Percentiles rank a stretch among this genome's conserved stretches.
Conservation (phyloP, 164 flowering plant genomes). For the Dillenia turbinata region DNA sequence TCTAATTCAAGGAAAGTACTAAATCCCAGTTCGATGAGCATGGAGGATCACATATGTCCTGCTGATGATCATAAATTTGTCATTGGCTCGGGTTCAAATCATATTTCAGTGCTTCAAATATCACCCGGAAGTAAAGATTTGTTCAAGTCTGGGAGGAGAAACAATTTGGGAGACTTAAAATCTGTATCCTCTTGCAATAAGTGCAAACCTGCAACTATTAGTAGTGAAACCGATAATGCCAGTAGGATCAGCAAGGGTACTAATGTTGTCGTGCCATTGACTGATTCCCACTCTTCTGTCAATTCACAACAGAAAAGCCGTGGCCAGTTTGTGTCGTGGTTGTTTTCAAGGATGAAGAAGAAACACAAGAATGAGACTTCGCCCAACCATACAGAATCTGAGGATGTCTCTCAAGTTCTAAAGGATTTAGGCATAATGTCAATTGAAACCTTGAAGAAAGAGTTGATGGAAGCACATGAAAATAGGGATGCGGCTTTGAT, state of each 20-base stretch:
- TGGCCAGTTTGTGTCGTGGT: conserved; percentile 52
- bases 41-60: conserved; percentile 37
- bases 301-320: conserved; percentile 44
- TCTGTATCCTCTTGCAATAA: conserved; percentile 59
- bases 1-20: conserved; percentile 36
- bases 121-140: conserved; percentile 39
- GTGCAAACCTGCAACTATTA: conserved; percentile 60
- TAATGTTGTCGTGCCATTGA: conserved; percentile 45
- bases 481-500: conserved; percentile 59
- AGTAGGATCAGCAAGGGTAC: conserved; percentile 30
- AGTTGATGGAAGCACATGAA: conserved; percentile 69
- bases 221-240: conserved; percentile 26
- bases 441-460: conserved; percentile 64
- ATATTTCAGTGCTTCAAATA: conserved; percentile 34
- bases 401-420: conserved; percentile 49
- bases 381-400: conserved; percentile 50
- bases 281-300: conserved; percentile 49
- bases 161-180: conserved; percentile 53
- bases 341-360: conserved; percentile 69
- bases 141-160: conserved; percentile 50
- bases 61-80: conserved; percentile 47
- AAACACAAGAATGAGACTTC: conserved; percentile 62
- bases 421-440: conserved; percentile 57
- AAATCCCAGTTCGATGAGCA: conserved; percentile 20
- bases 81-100: conserved; percentile 37